Evolutionary conservation across 2,329 filamentous ascomycete genomes (phyloP).

Genomic region (Aspergillus sp.): DNA sequence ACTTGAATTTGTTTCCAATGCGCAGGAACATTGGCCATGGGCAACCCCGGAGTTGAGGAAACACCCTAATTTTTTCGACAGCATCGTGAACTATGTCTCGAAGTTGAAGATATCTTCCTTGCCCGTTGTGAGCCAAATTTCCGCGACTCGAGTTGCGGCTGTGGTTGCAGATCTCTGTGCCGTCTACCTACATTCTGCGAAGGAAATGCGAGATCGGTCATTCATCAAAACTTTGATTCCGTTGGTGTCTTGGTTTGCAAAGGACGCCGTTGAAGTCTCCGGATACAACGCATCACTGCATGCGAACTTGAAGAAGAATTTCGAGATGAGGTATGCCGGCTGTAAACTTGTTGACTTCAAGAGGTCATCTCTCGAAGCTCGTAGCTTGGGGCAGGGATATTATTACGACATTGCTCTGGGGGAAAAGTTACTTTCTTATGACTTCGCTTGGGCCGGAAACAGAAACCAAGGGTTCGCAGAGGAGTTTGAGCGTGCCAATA

Average conservation of each 20-base stretch:
- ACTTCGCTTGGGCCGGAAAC: slow-evolving; percentile 66
- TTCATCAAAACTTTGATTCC: slow-evolving; percentile 66
- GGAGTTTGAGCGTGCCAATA: slow-evolving; percentile 80
- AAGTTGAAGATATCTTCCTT: slow-evolving; percentile 52
- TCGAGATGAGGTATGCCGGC: slow-evolving; percentile 67
- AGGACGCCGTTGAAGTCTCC: slow-evolving; percentile 69
- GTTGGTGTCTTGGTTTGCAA: slow-evolving; percentile 71
- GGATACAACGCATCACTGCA: slow-evolving; percentile 86
- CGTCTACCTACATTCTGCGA: slow-evolving; percentile 81
- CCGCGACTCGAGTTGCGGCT: slow-evolving; percentile 66
- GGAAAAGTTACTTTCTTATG: slow-evolving; percentile 66
- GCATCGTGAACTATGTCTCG: slow-evolving; percentile 63
- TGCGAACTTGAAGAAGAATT: slow-evolving; percentile 75
- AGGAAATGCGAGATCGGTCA: slow-evolving; percentile 62
- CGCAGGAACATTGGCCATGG: slow-evolving; percentile 95
- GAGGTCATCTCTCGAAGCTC: slow-evolving; percentile 59
- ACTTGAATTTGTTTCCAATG: slow-evolving; percentile 77
- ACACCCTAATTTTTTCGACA: slow-evolving; percentile 65
- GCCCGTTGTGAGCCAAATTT: slow-evolving; percentile 39
- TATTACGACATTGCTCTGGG: slow-evolving; percentile 78
- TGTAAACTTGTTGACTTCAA: slow-evolving; percentile 74
- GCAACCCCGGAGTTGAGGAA: slow-evolving; percentile 73
- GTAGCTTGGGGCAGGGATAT: slow-evolving; percentile 66
- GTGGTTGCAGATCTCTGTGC: slow-evolving; percentile 81
- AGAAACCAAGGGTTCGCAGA: slow-evolving; percentile 66